These are phyloP conservation scores for Chlamydomonas reinhardtii DNA, from an alignment of 163 green algal genomes.

Conservation along the genomic window DNA sequence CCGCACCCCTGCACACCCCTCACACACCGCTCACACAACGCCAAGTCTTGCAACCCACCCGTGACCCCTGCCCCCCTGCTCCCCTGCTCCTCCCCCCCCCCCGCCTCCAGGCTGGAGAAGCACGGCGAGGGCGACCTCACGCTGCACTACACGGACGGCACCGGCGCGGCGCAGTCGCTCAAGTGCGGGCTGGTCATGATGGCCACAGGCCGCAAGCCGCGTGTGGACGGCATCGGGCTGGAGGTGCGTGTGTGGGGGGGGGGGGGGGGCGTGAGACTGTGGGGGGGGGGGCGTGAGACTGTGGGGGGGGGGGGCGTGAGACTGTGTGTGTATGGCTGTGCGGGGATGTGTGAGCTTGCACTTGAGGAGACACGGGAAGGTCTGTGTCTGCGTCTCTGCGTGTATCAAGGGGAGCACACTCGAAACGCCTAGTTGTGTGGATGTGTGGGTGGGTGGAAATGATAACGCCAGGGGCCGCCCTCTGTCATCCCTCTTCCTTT, in stretches of 20 bases:
- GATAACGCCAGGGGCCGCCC: no score
- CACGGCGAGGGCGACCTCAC: constrained; percentile 49
- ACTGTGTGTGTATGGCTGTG: no score
- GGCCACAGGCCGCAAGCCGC: constrained; percentile 80
- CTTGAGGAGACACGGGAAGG: no score
- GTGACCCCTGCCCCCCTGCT: not conserved
- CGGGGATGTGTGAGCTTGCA: no score
- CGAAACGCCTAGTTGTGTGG: no score
- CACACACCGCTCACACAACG: not conserved
- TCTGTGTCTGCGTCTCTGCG: no score
- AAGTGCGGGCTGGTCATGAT: constrained; percentile 83
- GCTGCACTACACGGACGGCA: constrained; percentile 61
- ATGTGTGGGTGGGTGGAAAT: no score
- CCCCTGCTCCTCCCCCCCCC: constrained; percentile 1
- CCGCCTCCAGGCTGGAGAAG: constrained; percentile 65
- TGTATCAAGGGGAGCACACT: no score
- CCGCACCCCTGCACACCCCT: no score
- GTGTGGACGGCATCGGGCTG: constrained; percentile 70
- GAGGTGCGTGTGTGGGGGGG: constrained; percentile 57
- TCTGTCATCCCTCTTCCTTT: no score
- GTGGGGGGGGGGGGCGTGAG: not conserved
- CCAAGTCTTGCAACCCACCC: not conserved
- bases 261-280: not conserved
- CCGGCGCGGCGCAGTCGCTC: constrained; percentile 57
- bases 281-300: not conserved